These are phyloP conservation scores for Macrophomina pseudophaseolina DNA, from an alignment of 2,329 filamentous ascomycete genomes.

Conservation along the genomic window DNA sequence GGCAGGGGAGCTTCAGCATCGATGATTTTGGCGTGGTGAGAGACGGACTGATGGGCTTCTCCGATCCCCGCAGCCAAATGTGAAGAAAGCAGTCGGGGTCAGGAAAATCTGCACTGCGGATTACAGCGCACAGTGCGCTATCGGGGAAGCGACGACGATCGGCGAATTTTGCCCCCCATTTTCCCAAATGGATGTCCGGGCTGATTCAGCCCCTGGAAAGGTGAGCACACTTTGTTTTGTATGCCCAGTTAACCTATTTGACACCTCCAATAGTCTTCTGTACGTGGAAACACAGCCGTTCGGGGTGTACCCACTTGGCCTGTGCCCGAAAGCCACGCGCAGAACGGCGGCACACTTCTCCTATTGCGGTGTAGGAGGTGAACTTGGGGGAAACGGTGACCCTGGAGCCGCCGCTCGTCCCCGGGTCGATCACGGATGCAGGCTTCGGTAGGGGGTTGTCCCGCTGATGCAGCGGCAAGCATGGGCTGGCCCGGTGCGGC, in stretches of 20 bases:
- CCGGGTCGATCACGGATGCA: constrained; percentile 13
- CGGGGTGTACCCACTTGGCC: constrained; percentile 6
- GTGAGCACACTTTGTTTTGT: constrained; percentile 25
- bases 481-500: constrained; percentile 3
- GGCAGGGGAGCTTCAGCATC: constrained; percentile 1
- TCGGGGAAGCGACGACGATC: constrained; percentile 20
- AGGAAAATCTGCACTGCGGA: constrained; percentile 17
- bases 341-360: not conserved
- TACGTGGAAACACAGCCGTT: constrained; percentile 20
- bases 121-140: constrained; percentile 21
- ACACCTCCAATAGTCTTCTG: constrained; percentile 21
- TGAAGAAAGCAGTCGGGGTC: constrained; percentile 11
- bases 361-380: constrained; percentile 9
- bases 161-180: constrained; percentile 21
- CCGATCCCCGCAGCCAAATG: constrained; percentile 13
- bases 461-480: not conserved
- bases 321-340: constrained; percentile 16
- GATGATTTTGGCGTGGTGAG: not conserved
- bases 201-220: constrained; percentile 19
- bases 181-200: constrained; percentile 7
- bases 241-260: constrained; percentile 20
- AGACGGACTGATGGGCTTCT: not conserved
- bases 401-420: constrained; percentile 1
- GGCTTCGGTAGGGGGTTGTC: constrained; percentile 6
- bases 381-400: not conserved